These are phyloP conservation scores for Periconia sp. DNA, from an alignment of 2,329 filamentous ascomycete genomes.

Conservation along the genomic window DNA sequence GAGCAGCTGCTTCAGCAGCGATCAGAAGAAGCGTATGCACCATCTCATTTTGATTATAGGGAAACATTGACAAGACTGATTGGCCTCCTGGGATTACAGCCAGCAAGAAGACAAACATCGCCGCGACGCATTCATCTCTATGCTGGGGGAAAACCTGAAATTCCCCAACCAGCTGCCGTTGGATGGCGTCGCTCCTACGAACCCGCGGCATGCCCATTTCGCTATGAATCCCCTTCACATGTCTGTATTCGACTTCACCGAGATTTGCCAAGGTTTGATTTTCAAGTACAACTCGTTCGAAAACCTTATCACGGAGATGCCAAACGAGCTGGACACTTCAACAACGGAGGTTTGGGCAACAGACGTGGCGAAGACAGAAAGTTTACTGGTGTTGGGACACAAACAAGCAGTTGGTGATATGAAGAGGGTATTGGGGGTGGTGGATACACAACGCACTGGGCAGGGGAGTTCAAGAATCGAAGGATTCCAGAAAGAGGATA, in stretches of 20 bases:
- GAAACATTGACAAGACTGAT: not conserved
- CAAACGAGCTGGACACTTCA: conserved; percentile 14
- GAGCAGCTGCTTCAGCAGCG: conserved; percentile 21
- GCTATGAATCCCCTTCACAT: conserved; percentile 17
- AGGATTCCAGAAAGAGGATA: conserved; percentile 7
- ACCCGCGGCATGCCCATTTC: conserved; percentile 16
- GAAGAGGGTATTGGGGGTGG: conserved; percentile 28
- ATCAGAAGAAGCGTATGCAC: conserved; percentile 22
- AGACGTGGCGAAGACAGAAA: conserved; percentile 25
- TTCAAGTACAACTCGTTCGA: conserved; percentile 28
- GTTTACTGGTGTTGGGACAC: conserved; percentile 26
- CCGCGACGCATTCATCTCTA: conserved; percentile 21
- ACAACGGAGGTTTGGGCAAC: conserved; percentile 24
- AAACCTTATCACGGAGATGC: conserved; percentile 17
- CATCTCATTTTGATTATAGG: not conserved
- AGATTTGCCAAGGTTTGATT: conserved; percentile 19
- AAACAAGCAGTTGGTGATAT: conserved; percentile 31
- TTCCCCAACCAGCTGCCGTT: conserved; percentile 8
- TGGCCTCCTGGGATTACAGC: conserved; percentile 1
- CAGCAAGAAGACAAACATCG: conserved; percentile 17
- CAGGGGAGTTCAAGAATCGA: not conserved
- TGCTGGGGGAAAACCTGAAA: conserved; percentile 20
- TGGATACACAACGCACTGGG: conserved; percentile 7
- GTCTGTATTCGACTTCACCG: conserved; percentile 13
- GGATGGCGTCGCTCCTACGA: conserved; percentile 2